Evolutionary conservation across 768 basidiomycete species (phyloP).

Genomic region (Russula olivacea): DNA sequence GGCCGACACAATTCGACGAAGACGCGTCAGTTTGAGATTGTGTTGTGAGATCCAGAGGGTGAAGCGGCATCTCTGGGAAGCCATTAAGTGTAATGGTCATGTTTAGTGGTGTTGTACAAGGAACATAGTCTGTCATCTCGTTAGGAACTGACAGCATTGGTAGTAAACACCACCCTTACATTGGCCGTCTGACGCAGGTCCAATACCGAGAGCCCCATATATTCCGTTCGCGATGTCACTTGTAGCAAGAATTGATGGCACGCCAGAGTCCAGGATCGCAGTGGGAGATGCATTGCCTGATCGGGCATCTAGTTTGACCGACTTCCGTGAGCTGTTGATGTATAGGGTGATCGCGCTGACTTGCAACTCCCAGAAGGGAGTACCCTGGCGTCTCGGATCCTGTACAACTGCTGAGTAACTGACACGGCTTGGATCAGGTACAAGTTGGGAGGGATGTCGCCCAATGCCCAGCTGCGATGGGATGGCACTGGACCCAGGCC

Average conservation of each 20-base stretch:
- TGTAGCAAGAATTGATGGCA: conserved; percentile 60
- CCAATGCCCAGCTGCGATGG: conserved; percentile 67
- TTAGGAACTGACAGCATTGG: conserved; percentile 12
- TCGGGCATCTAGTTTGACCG: conserved; percentile 38
- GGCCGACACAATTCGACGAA: conserved; percentile 50
- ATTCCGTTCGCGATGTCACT: conserved; percentile 61
- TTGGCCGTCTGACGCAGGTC: conserved; percentile 52
- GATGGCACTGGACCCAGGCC: conserved; percentile 54
- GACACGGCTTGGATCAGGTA: conserved; percentile 48
- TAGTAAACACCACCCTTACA: conserved; percentile 41
- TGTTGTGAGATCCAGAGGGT: conserved; percentile 68
- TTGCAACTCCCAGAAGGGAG: conserved; percentile 56
- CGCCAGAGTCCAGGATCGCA: conserved; percentile 69
- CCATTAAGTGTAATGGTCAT: conserved; percentile 60
- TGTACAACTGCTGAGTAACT: conserved; percentile 44
- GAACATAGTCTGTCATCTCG: conserved; percentile 55
- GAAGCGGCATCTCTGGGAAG: conserved; percentile 52
- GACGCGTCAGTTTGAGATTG: conserved; percentile 40
- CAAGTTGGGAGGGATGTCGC: conserved; percentile 49
- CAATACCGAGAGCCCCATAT: conserved; percentile 66
- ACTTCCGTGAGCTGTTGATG: conserved; percentile 38
- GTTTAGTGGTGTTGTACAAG: conserved; percentile 66
- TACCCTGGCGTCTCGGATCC: conserved; percentile 33
- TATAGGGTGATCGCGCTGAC: conserved; percentile 59
- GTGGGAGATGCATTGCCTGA: conserved; percentile 45